Conservation (phyloP, 306 rosid species). For the Acacia confusa region DNA sequence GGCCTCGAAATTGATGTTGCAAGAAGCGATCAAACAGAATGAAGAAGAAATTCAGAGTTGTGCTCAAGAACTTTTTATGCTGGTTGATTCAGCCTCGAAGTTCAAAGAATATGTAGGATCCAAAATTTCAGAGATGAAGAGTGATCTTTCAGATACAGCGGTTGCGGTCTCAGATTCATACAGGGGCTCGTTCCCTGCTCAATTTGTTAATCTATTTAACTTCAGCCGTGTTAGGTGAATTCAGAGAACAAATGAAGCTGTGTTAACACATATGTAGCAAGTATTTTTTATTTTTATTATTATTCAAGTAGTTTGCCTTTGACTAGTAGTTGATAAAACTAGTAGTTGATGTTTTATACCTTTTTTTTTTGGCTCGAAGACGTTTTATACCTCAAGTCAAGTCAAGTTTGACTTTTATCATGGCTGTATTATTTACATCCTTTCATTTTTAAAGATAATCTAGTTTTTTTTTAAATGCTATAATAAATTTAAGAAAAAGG, state of each 20-base stretch:
- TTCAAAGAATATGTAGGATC: conserved; percentile 59
- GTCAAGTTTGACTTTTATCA: too few species aligned
- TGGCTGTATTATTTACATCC: not conserved
- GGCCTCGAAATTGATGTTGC: conserved; percentile 64
- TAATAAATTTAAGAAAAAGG: too few species aligned
- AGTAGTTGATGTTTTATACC: not conserved
- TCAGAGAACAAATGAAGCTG: not conserved
- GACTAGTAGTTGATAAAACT: not conserved
- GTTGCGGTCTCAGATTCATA: conserved; percentile 51
- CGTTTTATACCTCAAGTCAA: too few species aligned
- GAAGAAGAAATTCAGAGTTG: conserved; percentile 62
- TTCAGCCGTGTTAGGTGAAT: conserved; percentile 9
- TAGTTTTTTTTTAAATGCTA: too few species aligned
- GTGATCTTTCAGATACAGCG: conserved; percentile 58
- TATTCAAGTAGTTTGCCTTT: not conserved
- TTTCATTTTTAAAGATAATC: not conserved
- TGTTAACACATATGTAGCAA: not conserved
- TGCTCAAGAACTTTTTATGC: conserved; percentile 52
- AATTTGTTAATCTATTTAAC: conserved; percentile 25
- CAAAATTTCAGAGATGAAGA: conserved; percentile 62
- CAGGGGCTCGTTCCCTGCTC: conserved; percentile 42
- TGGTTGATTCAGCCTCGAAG: conserved; percentile 61
- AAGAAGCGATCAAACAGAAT: conserved; percentile 55
- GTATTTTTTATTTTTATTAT: not conserved
- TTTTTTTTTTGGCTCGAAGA: too few species aligned